Percentiles rank a stretch among this genome's conserved stretches.
phyloP scores from a whole-genome alignment of 352 stramenopile genomes.

The Pythium aristosporum region DNA sequence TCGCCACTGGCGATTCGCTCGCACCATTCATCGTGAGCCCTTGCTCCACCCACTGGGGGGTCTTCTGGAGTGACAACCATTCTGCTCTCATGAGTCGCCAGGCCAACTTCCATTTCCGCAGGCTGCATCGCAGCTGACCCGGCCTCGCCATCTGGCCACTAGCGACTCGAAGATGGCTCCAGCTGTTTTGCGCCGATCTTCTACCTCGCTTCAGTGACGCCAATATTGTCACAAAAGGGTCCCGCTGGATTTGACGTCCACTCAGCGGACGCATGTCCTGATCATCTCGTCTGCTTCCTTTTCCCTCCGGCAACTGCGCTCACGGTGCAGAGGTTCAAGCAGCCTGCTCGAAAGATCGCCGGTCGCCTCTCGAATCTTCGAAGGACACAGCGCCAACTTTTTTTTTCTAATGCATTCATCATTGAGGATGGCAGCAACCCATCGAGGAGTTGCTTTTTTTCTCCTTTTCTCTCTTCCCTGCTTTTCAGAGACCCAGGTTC shows the following conservation, averaged over 20 bases:
- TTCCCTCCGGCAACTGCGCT: constrained; percentile 3
- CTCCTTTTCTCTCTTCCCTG: not conserved
- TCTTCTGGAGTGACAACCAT: too few relatives aligned
- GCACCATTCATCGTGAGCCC: not conserved
- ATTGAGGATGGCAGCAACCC: not conserved
- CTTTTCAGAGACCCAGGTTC: constrained; percentile 5
- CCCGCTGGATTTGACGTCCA: not conserved
- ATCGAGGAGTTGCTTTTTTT: not conserved
- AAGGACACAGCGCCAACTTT: not conserved
- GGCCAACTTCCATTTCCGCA: not conserved
- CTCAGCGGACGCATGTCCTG: too few relatives aligned
- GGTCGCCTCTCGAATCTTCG: not conserved
- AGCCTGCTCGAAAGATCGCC: not conserved
- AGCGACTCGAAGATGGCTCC: not conserved
- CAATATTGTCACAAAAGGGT: not conserved
- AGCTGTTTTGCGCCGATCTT: constrained; percentile 11
- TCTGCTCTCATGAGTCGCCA: too few relatives aligned
- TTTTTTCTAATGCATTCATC: not conserved
- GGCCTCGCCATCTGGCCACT: not conserved
- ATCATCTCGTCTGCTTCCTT: not conserved
- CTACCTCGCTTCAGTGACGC: not conserved
- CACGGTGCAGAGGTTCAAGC: constrained; percentile 1
- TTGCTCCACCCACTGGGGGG: too few relatives aligned
- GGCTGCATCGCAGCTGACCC: not conserved
- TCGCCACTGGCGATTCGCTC: not conserved